Base-by-base conservation (phyloP, 148 eudicot species). In the Persicaria tinctoria region DNA sequence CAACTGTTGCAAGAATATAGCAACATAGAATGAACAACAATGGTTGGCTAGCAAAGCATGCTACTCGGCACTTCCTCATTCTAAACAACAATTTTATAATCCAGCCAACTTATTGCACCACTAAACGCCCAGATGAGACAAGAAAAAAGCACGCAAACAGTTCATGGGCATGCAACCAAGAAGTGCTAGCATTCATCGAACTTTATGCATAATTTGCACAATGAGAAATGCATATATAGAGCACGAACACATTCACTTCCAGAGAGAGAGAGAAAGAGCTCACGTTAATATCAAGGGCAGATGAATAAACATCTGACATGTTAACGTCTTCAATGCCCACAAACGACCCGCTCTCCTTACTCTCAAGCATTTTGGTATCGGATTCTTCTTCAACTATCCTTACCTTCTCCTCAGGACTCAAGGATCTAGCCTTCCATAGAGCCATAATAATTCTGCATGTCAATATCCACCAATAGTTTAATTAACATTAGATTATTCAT, bases 391-490 rank as follows among this genome's bases (percentile, higher is more conserved):
- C 98, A 64, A 82, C 88, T 68, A 94, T 88, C 78, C 78, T 91
- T n/a, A 86, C 92, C 86, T 92, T 94, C 80, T 94, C 92, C 81
- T 94, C 96, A 57, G 89, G 96, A 75, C 86, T 91, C 90, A 90
- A 86, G 23, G 97, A 86, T 81, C 93, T 87, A 57, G 97, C 96
- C 75, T 78, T 92, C 97, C 98, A 94, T 51, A 94, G 89, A 64
- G 96, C 98, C 89, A 86, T 86, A 75, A 94, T 87, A 32, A 97
- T 94, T 86, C 98, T 94, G 86, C 74, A 51, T 72, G 68, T 47
- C 68, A 74, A 32, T 57, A 59, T 10, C 46, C 72, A 79, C 70
- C 71, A 80, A 57, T 51, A 41, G 54, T 27, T 45, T 6, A 56
- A 38, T 46, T 18, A 57, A 6, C 32, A 14, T 16, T 57, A 18